Evolutionary conservation across 495 filamentous ascomycete genomes (phyloP).

Genomic region (Hyaloscypha finlandica): DNA sequence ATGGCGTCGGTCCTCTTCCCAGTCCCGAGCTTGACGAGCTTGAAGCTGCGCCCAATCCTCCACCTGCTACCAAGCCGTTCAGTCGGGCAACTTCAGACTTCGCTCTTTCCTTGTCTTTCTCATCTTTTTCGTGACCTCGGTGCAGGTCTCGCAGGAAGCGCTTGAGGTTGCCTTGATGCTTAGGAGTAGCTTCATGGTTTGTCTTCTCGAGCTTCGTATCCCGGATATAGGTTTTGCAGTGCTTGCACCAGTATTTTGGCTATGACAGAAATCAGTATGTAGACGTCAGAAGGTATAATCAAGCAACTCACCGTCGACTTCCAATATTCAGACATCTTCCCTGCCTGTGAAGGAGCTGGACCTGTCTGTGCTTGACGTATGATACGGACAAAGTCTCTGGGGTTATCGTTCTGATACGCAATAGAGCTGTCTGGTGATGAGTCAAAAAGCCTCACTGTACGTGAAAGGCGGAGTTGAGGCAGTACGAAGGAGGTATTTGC

Average conservation of each 20-base stretch:
- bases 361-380: neutral
- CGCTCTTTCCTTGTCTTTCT: slow-evolving; percentile 76
- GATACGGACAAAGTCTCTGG: neutral
- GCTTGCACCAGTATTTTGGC: slow-evolving; percentile 96
- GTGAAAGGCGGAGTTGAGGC: neutral
- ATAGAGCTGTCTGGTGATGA: neutral
- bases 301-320: slow-evolving; percentile 75
- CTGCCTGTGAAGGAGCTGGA: neutral
- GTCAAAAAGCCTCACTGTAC: neutral
- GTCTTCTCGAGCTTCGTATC: slow-evolving; percentile 88
- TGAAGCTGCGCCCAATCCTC: slow-evolving; percentile 22
- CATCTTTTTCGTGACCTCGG: slow-evolving; percentile 72
- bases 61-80: slow-evolving; percentile 68
- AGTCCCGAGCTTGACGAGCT: slow-evolving; percentile 20
- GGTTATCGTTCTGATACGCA: neutral
- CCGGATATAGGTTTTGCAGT: slow-evolving; percentile 87
- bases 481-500: neutral
- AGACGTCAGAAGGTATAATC: neutral
- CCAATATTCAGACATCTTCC: slow-evolving; percentile 93
- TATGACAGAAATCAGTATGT: slow-evolving; percentile 53
- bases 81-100: slow-evolving; percentile 85
- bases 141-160: slow-evolving; percentile 88
- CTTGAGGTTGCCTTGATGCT: slow-evolving; percentile 87
- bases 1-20: slow-evolving; percentile 31
- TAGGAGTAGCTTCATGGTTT: slow-evolving; percentile 87